Evolutionary conservation across 495 filamentous ascomycete genomes (phyloP), one percentile per base, ranked within the genome.

Genomic region (Xylaria venustula): DNA sequence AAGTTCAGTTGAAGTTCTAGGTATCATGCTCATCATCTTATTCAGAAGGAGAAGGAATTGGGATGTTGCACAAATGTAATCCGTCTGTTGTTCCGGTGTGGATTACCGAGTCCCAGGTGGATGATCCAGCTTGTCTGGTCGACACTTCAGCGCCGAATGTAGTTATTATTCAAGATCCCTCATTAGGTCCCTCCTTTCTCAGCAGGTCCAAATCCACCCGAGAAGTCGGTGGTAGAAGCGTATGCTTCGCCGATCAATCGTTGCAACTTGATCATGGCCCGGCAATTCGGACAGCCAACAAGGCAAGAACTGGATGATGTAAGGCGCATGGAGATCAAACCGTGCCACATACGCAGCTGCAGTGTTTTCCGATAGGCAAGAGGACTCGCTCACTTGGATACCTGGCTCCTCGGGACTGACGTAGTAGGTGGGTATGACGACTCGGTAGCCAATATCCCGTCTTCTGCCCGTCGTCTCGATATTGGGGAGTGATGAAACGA

Each of bases 301-400:
- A 22, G 37, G 36, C 3, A 36, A 19, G n/a, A 51, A 47, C 26
- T 20, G 17, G 40, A 42, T 26, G 46, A 51, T 51, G 46, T 32
- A 59, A 45, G 14, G 45, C 34, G 19, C 20, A 52, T 44, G 34
- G 47, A 46, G 56, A 7, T 34, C 5, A 14, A 15, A 19, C 1
- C 19, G 20, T 58, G 54, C 44, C 37, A 25, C 32, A 3, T 20
- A 20, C 36, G 15, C 36, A 60, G 17, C 41, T 32, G 46, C 46
- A 45, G n/a, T 58, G 42, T 50, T 42, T 49, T 22, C 56, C 56
- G 56, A 58, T 34, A 58, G 36, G 57, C 57, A 47, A 59, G 47
- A 32, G 37, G 25, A 44, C 32, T 15, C 23, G 7, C 32, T 42
- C 22, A n/a, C 45, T 11, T 9, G 25, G 3, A 36, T 19, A 46